Percentiles rank a stretch among this genome's conserved stretches.
Evolutionary conservation across 345 rosid species (phyloP).

Genomic region (Populus alba): DNA sequence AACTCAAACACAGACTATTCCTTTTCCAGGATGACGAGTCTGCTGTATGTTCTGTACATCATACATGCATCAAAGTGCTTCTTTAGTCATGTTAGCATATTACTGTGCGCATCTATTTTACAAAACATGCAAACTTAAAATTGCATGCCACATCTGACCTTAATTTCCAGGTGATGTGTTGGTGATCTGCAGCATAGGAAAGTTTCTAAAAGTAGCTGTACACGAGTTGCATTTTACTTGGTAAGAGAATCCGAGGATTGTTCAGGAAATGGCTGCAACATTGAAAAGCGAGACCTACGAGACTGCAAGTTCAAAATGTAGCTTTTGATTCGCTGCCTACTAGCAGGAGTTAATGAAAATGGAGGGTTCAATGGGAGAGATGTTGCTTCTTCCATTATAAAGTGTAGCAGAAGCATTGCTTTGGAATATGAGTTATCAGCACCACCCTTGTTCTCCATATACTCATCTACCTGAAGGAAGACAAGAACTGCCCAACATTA

Average conservation of each 20-base stretch:
- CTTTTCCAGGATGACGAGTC: not conserved
- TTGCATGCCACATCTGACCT: slow-evolving; percentile 6
- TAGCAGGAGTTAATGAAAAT: slow-evolving; percentile 44
- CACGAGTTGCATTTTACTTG: slow-evolving; percentile 21
- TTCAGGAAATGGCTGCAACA: slow-evolving; percentile 11
- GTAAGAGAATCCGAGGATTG: slow-evolving; percentile 8
- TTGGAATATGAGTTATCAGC: slow-evolving; percentile 59
- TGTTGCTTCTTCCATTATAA: slow-evolving; percentile 57
- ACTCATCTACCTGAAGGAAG: slow-evolving; percentile 58
- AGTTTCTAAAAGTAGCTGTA: slow-evolving; percentile 9
- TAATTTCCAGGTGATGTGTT: not conserved
- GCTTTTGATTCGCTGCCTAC: slow-evolving; percentile 49
- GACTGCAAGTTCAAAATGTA: slow-evolving; percentile 55
- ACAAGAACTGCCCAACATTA: not conserved
- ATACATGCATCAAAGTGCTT: not conserved
- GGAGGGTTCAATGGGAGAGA: slow-evolving; percentile 59
- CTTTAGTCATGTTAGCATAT: not conserved
- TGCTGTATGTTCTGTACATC: slow-evolving; percentile 1
- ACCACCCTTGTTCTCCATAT: slow-evolving; percentile 46
- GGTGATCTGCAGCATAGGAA: not conserved
- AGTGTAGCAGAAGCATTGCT: slow-evolving; percentile 61
- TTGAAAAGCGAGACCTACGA: slow-evolving; percentile 43
- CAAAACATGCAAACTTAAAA: slow-evolving; percentile 17
- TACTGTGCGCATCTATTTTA: slow-evolving; percentile 4
- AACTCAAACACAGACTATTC: not conserved